These are phyloP conservation scores for Colletotrichum simmondsii DNA, from an alignment of 2,329 filamentous ascomycete genomes.

Conservation along the genomic window DNA sequence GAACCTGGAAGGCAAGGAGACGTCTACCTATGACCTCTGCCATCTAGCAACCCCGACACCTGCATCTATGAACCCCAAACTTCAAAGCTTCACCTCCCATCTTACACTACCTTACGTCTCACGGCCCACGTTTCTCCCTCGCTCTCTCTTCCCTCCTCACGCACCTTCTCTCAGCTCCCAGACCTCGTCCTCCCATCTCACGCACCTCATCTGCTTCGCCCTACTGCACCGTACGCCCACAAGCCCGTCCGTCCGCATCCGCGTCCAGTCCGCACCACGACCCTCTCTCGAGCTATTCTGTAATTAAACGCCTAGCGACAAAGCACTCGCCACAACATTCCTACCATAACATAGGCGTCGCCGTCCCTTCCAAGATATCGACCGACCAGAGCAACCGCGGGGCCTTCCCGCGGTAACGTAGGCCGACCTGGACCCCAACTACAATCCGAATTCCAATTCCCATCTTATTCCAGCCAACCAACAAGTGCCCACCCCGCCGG, in stretches of 20 bases:
- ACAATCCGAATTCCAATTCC: slow-evolving; percentile 43
- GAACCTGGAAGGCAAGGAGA: not conserved
- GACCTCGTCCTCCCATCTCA: slow-evolving; percentile 12
- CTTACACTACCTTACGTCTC: not conserved
- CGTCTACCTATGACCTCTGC: slow-evolving; percentile 5
- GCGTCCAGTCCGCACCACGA: not conserved
- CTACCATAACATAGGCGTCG: slow-evolving; percentile 9
- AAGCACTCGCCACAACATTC: slow-evolving; percentile 33
- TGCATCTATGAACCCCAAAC: slow-evolving; percentile 24
- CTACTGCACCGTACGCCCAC: slow-evolving; percentile 12
- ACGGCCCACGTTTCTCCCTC: not conserved
- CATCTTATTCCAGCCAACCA: slow-evolving; percentile 63
- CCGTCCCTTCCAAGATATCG: slow-evolving; percentile 17
- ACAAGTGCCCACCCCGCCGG: slow-evolving; percentile 70
- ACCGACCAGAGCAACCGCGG: slow-evolving; percentile 44
- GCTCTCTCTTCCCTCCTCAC: not conserved
- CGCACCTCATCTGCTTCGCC: slow-evolving; percentile 11
- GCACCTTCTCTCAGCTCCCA: slow-evolving; percentile 23
- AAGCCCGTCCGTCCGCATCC: slow-evolving; percentile 13
- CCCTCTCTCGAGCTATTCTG: slow-evolving; percentile 2
- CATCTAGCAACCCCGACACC: slow-evolving; percentile 25
- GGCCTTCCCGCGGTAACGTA: slow-evolving; percentile 48
- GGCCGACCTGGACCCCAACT: slow-evolving; percentile 54
- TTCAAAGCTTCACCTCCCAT: slow-evolving; percentile 30
- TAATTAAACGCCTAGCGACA: slow-evolving; percentile 32